Evolutionary conservation across 2,329 filamentous ascomycete genomes (phyloP).

Genomic region (Periglandula ipomoeae): DNA sequence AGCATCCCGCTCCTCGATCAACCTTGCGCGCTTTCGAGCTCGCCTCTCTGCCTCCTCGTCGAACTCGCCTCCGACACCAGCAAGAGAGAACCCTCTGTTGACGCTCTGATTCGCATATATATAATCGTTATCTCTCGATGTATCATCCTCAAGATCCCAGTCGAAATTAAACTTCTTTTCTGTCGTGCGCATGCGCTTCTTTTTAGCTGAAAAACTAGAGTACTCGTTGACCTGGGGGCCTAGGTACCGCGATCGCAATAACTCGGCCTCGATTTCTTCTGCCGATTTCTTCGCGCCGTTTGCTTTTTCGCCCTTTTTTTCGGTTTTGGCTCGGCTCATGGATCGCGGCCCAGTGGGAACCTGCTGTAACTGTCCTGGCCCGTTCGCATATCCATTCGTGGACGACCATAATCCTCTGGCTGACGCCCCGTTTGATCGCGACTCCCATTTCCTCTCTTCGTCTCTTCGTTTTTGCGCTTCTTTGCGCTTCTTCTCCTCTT

Average conservation of each 20-base stretch:
- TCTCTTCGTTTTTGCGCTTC: constrained; percentile 65
- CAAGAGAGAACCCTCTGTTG: constrained; percentile 29
- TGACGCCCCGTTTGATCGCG: constrained; percentile 16
- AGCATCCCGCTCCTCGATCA: constrained; percentile 64
- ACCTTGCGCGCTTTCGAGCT: constrained; percentile 50
- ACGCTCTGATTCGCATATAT: constrained; percentile 45
- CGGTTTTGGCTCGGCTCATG: constrained; percentile 39
- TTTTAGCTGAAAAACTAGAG: constrained; percentile 86
- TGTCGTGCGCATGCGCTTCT: constrained; percentile 86
- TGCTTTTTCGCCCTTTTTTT: constrained; percentile 28
- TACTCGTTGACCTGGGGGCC: constrained; percentile 75
- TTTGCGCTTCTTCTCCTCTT: constrained; percentile 45
- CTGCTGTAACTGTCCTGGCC: constrained; percentile 12
- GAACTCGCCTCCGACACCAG: constrained; percentile 40
- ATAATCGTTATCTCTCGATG: constrained; percentile 58
- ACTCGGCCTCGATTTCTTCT: constrained; percentile 61
- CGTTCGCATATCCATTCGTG: constrained; percentile 16
- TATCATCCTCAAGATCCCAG: constrained; percentile 94
- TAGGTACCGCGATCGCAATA: constrained; percentile 79
- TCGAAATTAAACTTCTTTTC: constrained; percentile 99
- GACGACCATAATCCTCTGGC: constrained; percentile 11
- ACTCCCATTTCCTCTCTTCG: constrained; percentile 39
- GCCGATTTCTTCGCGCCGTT: constrained; percentile 30
- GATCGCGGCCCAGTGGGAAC: constrained; percentile 66
- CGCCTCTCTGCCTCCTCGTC: constrained; percentile 47